phyloP scores from a whole-genome alignment of 768 basidiomycete genomes.

The Grammothele lineata region DNA sequence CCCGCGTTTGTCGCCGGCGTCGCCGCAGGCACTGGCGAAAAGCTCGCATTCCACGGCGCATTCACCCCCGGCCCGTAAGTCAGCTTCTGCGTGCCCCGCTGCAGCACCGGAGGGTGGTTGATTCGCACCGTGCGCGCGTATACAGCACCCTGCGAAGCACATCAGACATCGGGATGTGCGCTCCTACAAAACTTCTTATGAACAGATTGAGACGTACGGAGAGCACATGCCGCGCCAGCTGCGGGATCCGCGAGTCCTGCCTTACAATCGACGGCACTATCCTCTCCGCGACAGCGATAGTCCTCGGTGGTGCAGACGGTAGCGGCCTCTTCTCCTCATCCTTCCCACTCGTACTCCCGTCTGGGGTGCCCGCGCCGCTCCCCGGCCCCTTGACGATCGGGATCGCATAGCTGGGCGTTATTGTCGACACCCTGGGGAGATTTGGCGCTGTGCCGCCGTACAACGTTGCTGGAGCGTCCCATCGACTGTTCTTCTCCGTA shows the following conservation, averaged over 20 bases:
- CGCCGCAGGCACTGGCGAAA: conserved; percentile 15
- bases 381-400: conserved; percentile 30
- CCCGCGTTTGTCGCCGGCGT: conserved; percentile 8
- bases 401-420: conserved; percentile 64
- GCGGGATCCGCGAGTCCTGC: conserved; percentile 61
- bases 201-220: conserved; percentile 42
- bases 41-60: conserved; percentile 43
- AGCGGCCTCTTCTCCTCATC: conserved; percentile 47
- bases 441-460: conserved; percentile 57
- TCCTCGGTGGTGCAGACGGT: conserved; percentile 34
- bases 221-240: conserved; percentile 61
- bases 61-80: conserved; percentile 36
- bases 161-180: not conserved
- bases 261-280: conserved; percentile 63
- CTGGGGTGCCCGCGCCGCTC: conserved; percentile 15
- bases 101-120: conserved; percentile 59
- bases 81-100: conserved; percentile 41
- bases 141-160: conserved; percentile 39
- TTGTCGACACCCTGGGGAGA: conserved; percentile 55
- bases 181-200: not conserved
- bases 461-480: conserved; percentile 63
- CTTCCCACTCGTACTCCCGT: conserved; percentile 44
- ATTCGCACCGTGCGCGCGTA: conserved; percentile 60
- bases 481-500: conserved; percentile 52
- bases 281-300: conserved; percentile 43